phyloP scores from a whole-genome alignment of 768 basidiomycete species.

The Trametopsis cervina region DNA sequence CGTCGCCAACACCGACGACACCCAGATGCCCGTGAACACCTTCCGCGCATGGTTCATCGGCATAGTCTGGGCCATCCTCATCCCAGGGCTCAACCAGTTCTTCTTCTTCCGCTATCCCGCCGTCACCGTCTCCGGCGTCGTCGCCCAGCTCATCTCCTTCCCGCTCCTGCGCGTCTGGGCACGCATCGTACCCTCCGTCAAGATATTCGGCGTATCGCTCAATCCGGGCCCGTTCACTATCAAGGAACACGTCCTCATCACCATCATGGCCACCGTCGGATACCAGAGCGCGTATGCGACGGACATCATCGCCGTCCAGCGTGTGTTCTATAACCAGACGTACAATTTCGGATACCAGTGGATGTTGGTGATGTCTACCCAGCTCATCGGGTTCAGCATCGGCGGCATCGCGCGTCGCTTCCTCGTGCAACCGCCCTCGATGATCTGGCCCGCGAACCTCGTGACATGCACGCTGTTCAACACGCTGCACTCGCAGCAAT shows the following conservation, averaged over 20 bases:
- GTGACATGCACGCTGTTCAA: constrained; percentile 74
- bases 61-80: constrained; percentile 43
- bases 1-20: constrained; percentile 43
- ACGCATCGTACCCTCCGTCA: constrained; percentile 42
- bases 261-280: constrained; percentile 35
- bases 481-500: constrained; percentile 65
- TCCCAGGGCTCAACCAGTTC: constrained; percentile 74
- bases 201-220: constrained; percentile 42
- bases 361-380: constrained; percentile 36
- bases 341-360: constrained; percentile 33
- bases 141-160: constrained; percentile 65
- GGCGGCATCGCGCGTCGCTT: constrained; percentile 72
- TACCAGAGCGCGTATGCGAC: constrained; percentile 31
- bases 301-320: constrained; percentile 40
- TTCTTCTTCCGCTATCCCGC: constrained; percentile 67
- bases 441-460: constrained; percentile 76
- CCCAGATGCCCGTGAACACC: constrained; percentile 30
- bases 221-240: constrained; percentile 70
- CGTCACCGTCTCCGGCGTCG: constrained; percentile 31
- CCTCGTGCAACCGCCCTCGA: constrained; percentile 50
- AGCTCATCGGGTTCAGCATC: constrained; percentile 78
- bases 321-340: constrained; percentile 36
- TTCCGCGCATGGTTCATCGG: constrained; percentile 33
- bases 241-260: constrained; percentile 61
- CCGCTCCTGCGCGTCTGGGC: constrained; percentile 60